A percentile compares a stretch with the other conserved stretches of the same genome.
Evolutionary conservation across 2,329 filamentous ascomycete genomes (phyloP).

Genomic region (Triangularia setosa): DNA sequence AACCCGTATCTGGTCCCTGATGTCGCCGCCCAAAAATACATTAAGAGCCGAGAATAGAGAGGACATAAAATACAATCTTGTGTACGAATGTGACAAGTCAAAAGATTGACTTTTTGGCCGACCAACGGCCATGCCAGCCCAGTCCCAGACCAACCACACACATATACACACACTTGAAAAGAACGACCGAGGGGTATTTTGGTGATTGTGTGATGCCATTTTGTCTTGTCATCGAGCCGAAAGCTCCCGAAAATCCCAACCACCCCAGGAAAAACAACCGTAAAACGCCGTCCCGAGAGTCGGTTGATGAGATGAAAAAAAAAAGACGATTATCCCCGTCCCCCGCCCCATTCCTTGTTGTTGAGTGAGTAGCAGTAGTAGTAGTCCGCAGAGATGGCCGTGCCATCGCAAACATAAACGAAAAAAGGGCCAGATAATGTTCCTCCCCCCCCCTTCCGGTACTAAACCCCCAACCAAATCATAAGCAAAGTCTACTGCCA

Average conservation of each 20-base stretch:
- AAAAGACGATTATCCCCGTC: background rate
- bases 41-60: background rate
- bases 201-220: background rate
- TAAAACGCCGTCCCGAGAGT: conserved; percentile 26
- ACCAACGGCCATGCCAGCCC: background rate
- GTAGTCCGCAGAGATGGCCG: conserved; percentile 22
- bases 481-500: conserved; percentile 27
- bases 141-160: background rate
- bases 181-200: background rate
- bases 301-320: conserved; percentile 4
- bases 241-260: background rate
- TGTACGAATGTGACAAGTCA: conserved; percentile 9
- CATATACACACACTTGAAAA: background rate
- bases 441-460: conserved; percentile 17
- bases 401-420: background rate
- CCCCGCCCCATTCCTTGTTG: background rate
- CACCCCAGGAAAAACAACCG: conserved; percentile 18
- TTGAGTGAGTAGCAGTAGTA: background rate
- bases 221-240: background rate
- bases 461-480: conserved; percentile 14
- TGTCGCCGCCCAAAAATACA: background rate
- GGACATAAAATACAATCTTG: background rate
- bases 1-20: conserved; percentile 10
- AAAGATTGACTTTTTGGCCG: background rate
- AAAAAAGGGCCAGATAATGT: conserved; percentile 18